Base-by-base conservation (phyloP, 2,329 filamentous ascomycete species). In the Fusarium veterinarium region DNA sequence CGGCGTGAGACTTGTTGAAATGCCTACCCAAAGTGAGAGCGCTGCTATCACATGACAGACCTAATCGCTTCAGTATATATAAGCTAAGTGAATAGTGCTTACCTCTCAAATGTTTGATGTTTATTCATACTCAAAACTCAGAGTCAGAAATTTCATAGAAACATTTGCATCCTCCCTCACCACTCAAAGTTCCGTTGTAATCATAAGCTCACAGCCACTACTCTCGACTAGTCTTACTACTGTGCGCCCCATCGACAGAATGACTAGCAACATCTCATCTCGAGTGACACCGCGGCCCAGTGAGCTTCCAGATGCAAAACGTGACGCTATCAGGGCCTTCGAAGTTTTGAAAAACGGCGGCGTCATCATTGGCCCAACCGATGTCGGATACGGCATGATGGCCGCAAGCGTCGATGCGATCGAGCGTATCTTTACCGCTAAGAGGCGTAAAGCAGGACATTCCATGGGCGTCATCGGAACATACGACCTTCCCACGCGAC, bases 21-120 rank as follows among this genome's bases (percentile, higher is more conserved):
- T 20, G 5, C 1, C 3, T 12, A 1, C 6, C 17, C 2, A 28
- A 37, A 28, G 6, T 20, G 4, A 20, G 4, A 0, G 13, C 19
- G 4, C 2, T 4, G 2, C 31, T 8, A 52, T 37, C 49, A 37
- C 33, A 52, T 37, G 49, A 28, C 25, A 28, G 23, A 8, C 6
- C 2, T 6, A 17, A 28, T n/a, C 9, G 1, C 10, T 4, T 8
- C 13, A 12, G 13, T 19, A 49, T 23, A 37, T 30, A 37, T 30
- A 57, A 48, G 23, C 30, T 25, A 25, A 17, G 8, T 30, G 4
- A 35, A 16, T 33, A 23, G 30, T n/a, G n/a, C 28, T 37, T 28
- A 31, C 3, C 11, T 37, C 4, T 16, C 9, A 1, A 28, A n/a
- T 4, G 20, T 35, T 35, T 25, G 33, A 20, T 12, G 0, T 52